Percentiles rank a stretch among this genome's conserved stretches.
Conservation (phyloP, 768 basidiomycete genomes). For the Tulasnella calospora region DNA sequence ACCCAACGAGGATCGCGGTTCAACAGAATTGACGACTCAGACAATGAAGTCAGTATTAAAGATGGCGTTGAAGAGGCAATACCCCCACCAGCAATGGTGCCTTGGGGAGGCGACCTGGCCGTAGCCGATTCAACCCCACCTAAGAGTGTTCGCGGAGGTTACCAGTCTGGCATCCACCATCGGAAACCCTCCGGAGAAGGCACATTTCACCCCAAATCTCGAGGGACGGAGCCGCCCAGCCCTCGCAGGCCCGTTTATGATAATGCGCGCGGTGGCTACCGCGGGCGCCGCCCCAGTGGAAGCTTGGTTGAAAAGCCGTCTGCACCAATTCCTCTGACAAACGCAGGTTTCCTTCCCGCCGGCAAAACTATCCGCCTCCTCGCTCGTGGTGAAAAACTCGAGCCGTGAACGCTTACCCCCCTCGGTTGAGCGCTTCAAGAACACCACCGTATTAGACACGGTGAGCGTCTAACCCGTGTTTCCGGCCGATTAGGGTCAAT, state of each 20-base stretch:
- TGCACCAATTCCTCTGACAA: conserved; percentile 15
- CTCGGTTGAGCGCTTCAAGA: not conserved
- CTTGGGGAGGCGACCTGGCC: conserved; percentile 11
- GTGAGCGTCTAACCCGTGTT: not conserved
- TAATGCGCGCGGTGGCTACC: not conserved
- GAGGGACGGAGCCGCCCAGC: not conserved
- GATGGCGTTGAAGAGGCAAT: conserved; percentile 31
- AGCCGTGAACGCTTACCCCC: conserved; percentile 40
- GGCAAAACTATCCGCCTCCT: conserved; percentile 73
- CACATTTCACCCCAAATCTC: not conserved
- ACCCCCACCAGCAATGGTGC: conserved; percentile 27
- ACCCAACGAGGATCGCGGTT: conserved; percentile 25
- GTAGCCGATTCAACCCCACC: not conserved
- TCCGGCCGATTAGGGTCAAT: not conserved
- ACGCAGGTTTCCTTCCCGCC: conserved; percentile 41
- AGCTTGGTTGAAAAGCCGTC: conserved; percentile 15
- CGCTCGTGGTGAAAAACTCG: conserved; percentile 79
- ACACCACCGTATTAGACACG: not conserved
- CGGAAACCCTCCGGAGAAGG: conserved; percentile 34
- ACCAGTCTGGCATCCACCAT: conserved; percentile 32
- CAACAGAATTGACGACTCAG: conserved; percentile 13
- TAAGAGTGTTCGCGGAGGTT: conserved; percentile 23
- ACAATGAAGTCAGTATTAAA: conserved; percentile 11
- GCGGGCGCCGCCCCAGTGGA: conserved; percentile 21
- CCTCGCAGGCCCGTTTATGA: not conserved